Percentiles rank a stretch among this genome's conserved stretches.
Conservation (phyloP, 768 basidiomycete species). For the Leccinum subgranulosum region DNA sequence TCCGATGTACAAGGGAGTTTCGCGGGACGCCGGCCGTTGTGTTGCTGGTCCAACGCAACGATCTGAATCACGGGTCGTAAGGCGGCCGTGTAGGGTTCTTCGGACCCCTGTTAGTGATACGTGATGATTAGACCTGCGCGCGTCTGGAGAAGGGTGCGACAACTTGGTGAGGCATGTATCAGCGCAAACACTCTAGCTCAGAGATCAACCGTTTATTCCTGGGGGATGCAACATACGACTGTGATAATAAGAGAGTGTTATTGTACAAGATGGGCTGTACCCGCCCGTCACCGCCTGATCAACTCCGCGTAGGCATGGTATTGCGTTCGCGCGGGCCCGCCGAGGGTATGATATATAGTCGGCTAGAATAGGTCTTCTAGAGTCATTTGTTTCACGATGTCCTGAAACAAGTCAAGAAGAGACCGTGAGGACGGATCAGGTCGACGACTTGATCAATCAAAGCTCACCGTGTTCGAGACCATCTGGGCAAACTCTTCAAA, state of each 20-base stretch:
- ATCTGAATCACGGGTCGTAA: neutral
- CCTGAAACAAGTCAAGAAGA: constrained; percentile 42
- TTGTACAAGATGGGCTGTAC: constrained; percentile 21
- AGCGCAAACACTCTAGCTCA: neutral
- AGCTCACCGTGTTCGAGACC: constrained; percentile 89
- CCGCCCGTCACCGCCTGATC: constrained; percentile 7
- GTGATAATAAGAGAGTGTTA: constrained; percentile 14
- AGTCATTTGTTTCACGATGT: constrained; percentile 99
- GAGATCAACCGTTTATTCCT: neutral
- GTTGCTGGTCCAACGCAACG: neutral
- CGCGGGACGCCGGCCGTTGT: neutral
- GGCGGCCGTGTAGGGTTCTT: neutral
- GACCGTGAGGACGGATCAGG: constrained; percentile 6
- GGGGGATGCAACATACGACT: constrained; percentile 16
- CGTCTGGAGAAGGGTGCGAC: neutral
- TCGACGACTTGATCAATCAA: neutral
- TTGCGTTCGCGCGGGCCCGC: constrained; percentile 7
- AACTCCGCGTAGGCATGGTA: constrained; percentile 18
- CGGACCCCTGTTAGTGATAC: neutral
- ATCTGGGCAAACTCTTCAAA: constrained; percentile 97
- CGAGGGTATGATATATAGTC: constrained; percentile 19
- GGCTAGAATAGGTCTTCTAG: constrained; percentile 84
- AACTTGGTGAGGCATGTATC: neutral
- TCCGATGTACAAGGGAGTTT: neutral
- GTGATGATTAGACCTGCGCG: neutral